Conservation (phyloP, 1,284 basidiomycete genomes). For the Wolfiporia cocos region DNA sequence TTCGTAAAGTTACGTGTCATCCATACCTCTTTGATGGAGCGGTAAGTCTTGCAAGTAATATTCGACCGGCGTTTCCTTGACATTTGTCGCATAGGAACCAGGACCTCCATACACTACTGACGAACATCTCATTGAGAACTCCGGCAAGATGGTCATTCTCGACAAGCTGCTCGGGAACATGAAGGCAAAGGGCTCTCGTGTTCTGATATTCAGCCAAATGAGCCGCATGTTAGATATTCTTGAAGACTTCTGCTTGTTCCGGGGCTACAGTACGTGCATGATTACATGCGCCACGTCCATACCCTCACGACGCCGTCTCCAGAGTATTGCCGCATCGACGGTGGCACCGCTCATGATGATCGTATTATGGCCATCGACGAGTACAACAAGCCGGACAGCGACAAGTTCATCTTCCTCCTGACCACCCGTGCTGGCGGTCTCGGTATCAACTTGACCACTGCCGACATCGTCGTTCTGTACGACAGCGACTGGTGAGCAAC, state of each 20-base stretch:
- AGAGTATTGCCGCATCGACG: conserved; percentile 98
- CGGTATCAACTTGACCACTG: conserved; percentile 95
- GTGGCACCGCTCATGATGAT: conserved; percentile 93
- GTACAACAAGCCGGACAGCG: conserved; percentile 92
- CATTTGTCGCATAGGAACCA: conserved; percentile 63
- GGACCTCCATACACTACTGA: conserved; percentile 98
- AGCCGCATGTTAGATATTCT: conserved; percentile 89
- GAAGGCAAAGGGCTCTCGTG: conserved; percentile 91
- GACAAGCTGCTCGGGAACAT: conserved; percentile 89
- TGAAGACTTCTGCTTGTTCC: conserved; percentile 96
- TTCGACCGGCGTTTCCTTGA: not conserved
- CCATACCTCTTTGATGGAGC: conserved; percentile 87
- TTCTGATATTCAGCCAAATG: conserved; percentile 99
- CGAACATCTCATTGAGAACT: conserved; percentile 93
- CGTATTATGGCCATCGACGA: conserved; percentile 96
- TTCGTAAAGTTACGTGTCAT: conserved; percentile 81
- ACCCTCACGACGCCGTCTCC: conserved; percentile 1
- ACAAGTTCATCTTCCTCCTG: conserved; percentile 96
- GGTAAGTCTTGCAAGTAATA: conserved; percentile 30
- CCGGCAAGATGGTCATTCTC: conserved; percentile 96
- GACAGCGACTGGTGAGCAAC: conserved; percentile 84
- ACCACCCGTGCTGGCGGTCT: conserved; percentile 98
- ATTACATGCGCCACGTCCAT: no score
- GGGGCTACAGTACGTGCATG: conserved; percentile 72
- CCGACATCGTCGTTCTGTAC: conserved; percentile 96